Percentiles rank a stretch among this genome's conserved stretches.
Evolutionary conservation across 106 monocot species (phyloP).

Genomic region (Xerophyta viscosa): DNA sequence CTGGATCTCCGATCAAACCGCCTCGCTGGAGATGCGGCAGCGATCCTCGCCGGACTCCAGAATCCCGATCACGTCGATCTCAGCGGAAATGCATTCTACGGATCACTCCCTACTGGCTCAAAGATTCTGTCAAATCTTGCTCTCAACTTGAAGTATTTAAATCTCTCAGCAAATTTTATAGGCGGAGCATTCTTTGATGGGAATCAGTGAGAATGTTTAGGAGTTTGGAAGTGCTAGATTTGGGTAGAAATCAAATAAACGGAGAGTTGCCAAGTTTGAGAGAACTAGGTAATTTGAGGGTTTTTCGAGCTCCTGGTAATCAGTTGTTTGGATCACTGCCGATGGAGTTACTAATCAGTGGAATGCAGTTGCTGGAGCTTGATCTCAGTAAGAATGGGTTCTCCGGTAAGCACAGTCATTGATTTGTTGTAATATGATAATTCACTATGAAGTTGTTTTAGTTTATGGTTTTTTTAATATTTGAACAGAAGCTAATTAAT

Average conservation of each 20-base stretch:
- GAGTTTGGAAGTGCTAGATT: constrained; percentile 69
- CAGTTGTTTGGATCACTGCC: constrained; percentile 50
- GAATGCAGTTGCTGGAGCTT: constrained; percentile 47
- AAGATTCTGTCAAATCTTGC: constrained; percentile 30
- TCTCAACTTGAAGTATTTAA: constrained; percentile 45
- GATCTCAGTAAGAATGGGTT: constrained; percentile 86
- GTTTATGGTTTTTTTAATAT: no score
- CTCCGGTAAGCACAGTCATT: constrained; percentile 79
- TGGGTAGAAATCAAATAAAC: constrained; percentile 41
- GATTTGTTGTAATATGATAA: no score
- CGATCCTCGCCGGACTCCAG: constrained; percentile 34
- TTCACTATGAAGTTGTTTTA: background rate
- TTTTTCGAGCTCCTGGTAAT: constrained; percentile 44
- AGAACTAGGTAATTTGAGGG: constrained; percentile 36
- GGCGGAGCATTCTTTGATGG: constrained; percentile 47
- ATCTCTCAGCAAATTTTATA: constrained; percentile 59
- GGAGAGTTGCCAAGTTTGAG: constrained; percentile 62
- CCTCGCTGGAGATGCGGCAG: constrained; percentile 35
- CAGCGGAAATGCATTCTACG: constrained; percentile 55
- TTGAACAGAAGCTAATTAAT: no score
- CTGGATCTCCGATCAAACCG: constrained; percentile 64
- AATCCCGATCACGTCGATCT: constrained; percentile 63
- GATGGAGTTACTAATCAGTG: constrained; percentile 36
- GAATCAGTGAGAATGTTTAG: constrained; percentile 37
- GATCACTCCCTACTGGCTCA: constrained; percentile 26